Evolutionary conservation across 2,329 filamentous ascomycete species (phyloP).

Genomic region (Cladophialophora bantiana): DNA sequence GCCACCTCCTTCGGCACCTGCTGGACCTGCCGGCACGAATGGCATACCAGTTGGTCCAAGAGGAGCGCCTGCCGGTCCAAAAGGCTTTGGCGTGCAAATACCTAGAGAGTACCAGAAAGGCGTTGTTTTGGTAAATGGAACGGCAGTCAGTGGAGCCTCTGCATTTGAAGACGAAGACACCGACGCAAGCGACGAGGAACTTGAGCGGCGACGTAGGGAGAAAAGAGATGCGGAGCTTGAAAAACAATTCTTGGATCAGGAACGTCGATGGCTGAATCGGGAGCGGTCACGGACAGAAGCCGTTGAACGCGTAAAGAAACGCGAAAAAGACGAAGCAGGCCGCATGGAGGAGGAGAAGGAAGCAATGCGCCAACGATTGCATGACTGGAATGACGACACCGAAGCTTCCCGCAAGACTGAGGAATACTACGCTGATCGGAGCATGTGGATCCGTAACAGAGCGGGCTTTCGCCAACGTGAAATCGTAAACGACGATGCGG

Average conservation of each 20-base stretch:
- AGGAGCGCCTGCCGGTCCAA: constrained; percentile 75
- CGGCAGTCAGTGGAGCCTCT: constrained; percentile 66
- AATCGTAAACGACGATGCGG: constrained; percentile 77
- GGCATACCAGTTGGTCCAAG: constrained; percentile 78
- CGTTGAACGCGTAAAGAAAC: constrained; percentile 80
- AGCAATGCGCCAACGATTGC: constrained; percentile 73
- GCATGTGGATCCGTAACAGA: constrained; percentile 83
- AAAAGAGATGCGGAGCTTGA: constrained; percentile 79
- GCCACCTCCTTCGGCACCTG: constrained; percentile 69
- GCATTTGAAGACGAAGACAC: constrained; percentile 81
- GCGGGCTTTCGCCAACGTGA: constrained; percentile 76
- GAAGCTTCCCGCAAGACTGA: constrained; percentile 75
- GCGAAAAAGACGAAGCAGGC: constrained; percentile 76
- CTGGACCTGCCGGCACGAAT: constrained; percentile 70
- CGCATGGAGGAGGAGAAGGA: constrained; percentile 69
- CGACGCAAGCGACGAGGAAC: constrained; percentile 84
- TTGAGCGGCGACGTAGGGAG: constrained; percentile 73
- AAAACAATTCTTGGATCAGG: constrained; percentile 81
- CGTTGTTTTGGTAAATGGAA: constrained; percentile 82
- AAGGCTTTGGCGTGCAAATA: constrained; percentile 67
- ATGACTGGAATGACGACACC: constrained; percentile 88
- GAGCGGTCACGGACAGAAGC: constrained; percentile 85
- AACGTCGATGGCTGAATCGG: constrained; percentile 88
- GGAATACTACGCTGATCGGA: constrained; percentile 86
- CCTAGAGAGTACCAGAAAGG: constrained; percentile 77